A percentile compares a stretch with the other conserved stretches of the same genome.
These are phyloP conservation scores for Dalbergia cochinchinensis DNA, from an alignment of 306 rosid genomes.

Conservation along the genomic window DNA sequence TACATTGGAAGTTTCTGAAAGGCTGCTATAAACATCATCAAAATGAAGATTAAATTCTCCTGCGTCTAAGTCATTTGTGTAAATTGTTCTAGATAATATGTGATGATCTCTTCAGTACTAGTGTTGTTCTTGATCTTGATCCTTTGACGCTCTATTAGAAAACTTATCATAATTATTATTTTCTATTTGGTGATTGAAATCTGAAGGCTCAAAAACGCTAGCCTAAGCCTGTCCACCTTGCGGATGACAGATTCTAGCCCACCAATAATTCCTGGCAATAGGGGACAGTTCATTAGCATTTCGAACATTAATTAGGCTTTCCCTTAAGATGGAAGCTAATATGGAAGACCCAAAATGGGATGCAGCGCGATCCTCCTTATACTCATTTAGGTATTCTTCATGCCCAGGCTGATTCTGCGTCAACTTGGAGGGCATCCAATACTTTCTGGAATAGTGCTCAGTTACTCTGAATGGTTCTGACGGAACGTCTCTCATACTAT, in stretches of 20 bases:
- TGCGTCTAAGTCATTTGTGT: conserved; percentile 65
- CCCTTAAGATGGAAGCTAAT: conserved; percentile 65
- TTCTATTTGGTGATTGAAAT: conserved; percentile 55
- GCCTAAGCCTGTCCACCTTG: conserved; percentile 53
- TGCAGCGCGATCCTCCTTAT: conserved; percentile 43
- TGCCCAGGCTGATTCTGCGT: conserved; percentile 47
- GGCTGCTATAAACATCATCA: conserved; percentile 73
- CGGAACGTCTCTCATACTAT: conserved; percentile 40
- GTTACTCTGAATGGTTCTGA: conserved; percentile 52
- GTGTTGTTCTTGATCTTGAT: conserved; percentile 58
- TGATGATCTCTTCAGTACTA: conserved; percentile 57
- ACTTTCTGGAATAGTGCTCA: conserved; percentile 55
- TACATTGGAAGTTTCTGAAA: conserved; percentile 61
- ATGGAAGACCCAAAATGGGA: conserved; percentile 80
- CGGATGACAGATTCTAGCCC: conserved; percentile 64
- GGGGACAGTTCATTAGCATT: conserved; percentile 38
- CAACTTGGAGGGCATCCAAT: conserved; percentile 62
- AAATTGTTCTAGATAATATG: conserved; percentile 56
- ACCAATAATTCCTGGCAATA: conserved; percentile 69
- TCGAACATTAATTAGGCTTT: conserved; percentile 58
- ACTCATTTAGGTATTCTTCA: conserved; percentile 55
- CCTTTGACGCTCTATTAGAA: conserved; percentile 67
- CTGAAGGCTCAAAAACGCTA: conserved; percentile 92
- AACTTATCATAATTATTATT: conserved; percentile 47
- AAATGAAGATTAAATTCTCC: conserved; percentile 75